phyloP scores from a whole-genome alignment of 129 eudicot species.

The Saussurea involucrata region DNA sequence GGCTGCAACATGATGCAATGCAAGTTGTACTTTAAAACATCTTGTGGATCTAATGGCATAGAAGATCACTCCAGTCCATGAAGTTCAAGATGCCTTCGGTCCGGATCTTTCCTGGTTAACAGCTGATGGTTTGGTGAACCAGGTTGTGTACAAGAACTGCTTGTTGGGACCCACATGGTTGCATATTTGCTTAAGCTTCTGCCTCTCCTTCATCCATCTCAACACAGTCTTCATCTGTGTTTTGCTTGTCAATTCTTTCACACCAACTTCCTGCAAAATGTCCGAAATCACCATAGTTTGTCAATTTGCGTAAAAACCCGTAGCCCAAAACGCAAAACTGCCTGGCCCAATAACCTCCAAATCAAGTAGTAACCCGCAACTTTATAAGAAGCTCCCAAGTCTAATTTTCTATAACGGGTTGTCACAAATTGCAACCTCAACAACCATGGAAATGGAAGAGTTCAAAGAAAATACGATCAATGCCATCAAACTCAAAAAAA shows the following conservation, averaged over 20 bases:
- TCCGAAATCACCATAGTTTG: background rate
- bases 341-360: background rate
- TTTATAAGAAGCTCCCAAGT: background rate
- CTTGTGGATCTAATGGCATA: background rate
- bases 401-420: background rate
- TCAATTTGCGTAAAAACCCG: background rate
- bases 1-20: slow-evolving; percentile 11
- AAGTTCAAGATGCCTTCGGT: slow-evolving; percentile 33
- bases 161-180: slow-evolving; percentile 83
- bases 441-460: background rate
- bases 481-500: background rate
- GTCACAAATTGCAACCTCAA: background rate
- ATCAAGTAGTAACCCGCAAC: background rate
- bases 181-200: slow-evolving; percentile 83
- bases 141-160: slow-evolving; percentile 87
- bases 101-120: slow-evolving; percentile 36
- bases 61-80: background rate
- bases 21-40: slow-evolving; percentile 7
- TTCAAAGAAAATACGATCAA: background rate
- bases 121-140: slow-evolving; percentile 71
- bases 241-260: slow-evolving; percentile 71
- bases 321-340: background rate
- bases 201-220: slow-evolving; percentile 98
- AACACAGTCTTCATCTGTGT: slow-evolving; percentile 84
- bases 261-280: slow-evolving; percentile 76